Evolutionary conservation across 73 alveolate species (phyloP).

Genomic region (Blepharisma japonicum): DNA sequence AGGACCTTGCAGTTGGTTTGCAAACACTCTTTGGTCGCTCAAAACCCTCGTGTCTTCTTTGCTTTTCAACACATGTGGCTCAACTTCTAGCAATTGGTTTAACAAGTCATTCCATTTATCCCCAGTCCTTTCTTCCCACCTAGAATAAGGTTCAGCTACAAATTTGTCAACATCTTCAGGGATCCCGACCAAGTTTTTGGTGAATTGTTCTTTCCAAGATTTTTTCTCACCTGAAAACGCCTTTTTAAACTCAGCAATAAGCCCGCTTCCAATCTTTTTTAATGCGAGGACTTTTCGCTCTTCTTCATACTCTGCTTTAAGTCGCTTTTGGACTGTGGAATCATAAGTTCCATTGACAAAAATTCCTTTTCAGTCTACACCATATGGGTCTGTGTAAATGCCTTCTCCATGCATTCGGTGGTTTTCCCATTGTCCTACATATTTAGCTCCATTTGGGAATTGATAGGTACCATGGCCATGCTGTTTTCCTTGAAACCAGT

Average conservation of each 20-base stretch:
- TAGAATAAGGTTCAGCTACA: conserved; percentile 76
- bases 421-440: conserved; percentile 89
- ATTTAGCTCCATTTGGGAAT: conserved; percentile 84
- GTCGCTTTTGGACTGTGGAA: conserved; percentile 75
- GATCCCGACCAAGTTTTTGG: conserved; percentile 68
- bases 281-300: conserved; percentile 60
- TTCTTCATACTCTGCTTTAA: conserved; percentile 75
- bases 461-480: conserved; percentile 81
- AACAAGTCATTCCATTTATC: conserved; percentile 39
- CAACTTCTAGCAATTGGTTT: conserved; percentile 14
- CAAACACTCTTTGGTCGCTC: conserved; percentile 16
- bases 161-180: conserved; percentile 67
- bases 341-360: conserved; percentile 82
- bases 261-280: conserved; percentile 57
- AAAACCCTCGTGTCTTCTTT: conserved; percentile 9
- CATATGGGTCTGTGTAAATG: conserved; percentile 73
- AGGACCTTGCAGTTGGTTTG: conserved; percentile 30
- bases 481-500: conserved; percentile 73
- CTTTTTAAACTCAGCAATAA: conserved; percentile 66
- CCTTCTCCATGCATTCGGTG: conserved; percentile 92
- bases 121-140: conserved; percentile 34
- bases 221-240: conserved; percentile 78
- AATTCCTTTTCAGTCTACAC: conserved; percentile 87
- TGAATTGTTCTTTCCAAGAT: conserved; percentile 81
- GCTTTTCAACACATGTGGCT: neutral